These are phyloP conservation scores for Physcomitrium patens DNA, from an alignment of 225 moss, liverwort and hornwort genomes.

Conservation along the genomic window DNA sequence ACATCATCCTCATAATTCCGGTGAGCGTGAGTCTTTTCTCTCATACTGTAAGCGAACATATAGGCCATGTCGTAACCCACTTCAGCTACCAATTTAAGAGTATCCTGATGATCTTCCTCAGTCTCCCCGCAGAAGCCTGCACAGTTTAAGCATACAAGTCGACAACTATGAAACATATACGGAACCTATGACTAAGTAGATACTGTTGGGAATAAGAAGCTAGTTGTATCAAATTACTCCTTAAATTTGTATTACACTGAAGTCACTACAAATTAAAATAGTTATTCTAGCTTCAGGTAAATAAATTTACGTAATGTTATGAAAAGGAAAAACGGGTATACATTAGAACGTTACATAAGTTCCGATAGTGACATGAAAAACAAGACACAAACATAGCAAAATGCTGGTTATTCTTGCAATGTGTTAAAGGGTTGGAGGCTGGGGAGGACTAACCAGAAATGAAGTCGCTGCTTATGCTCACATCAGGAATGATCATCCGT, in stretches of 20 bases:
- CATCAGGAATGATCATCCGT: constrained; percentile 76
- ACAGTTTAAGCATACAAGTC: constrained; percentile 13
- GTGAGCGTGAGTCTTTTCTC: constrained; percentile 87
- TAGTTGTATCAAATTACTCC: too few species aligned
- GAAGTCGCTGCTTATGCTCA: constrained; percentile 98
- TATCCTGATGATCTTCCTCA: constrained; percentile 91
- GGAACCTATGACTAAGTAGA: too few species aligned
- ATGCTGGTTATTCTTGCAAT: not conserved
- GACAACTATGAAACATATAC: too few species aligned
- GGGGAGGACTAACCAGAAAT: constrained; percentile 73
- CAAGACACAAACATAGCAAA: not conserved
- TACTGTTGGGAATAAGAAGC: too few species aligned
- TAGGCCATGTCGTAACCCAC: constrained; percentile 98
- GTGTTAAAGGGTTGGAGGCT: constrained; percentile 13
- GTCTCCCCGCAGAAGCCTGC: constrained; percentile 97
- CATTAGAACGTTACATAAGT: not conserved
- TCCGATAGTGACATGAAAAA: not conserved
- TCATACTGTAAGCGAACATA: constrained; percentile 99
- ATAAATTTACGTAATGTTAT: not conserved
- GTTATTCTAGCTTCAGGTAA: too few species aligned
- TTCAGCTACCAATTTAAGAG: constrained; percentile 70
- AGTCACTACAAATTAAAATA: too few species aligned
- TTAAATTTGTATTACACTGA: too few species aligned
- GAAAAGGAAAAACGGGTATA: too few species aligned
- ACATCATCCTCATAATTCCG: constrained; percentile 87